Percentiles rank a stretch among this genome's conserved stretches.
Evolutionary conservation across 305 asterid species (phyloP).

Genomic region (Coffea humblotiana): DNA sequence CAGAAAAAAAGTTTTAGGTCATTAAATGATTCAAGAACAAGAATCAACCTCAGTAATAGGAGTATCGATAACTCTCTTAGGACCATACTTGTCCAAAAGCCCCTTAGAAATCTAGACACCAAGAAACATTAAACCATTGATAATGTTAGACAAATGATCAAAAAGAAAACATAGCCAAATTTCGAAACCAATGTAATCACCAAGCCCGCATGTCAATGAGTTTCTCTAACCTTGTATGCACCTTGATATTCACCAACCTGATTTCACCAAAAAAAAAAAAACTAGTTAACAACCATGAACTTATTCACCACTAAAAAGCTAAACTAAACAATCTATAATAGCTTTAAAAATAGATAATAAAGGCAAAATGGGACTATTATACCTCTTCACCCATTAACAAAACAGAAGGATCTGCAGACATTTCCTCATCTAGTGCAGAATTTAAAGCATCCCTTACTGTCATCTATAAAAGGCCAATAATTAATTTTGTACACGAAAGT

Average conservation of each 20-base stretch:
- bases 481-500: background rate
- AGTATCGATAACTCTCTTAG: constrained; percentile 79
- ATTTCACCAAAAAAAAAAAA: constrained; percentile 1
- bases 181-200: background rate
- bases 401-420: constrained; percentile 90
- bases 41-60: constrained; percentile 87
- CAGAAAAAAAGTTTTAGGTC: background rate
- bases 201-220: constrained; percentile 6
- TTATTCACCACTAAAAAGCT: background rate
- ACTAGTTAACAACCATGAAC: constrained; percentile 20
- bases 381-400: constrained; percentile 98
- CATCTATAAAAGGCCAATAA: constrained; percentile 49
- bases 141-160: background rate
- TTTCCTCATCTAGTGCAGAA: constrained; percentile 94
- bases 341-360: background rate
- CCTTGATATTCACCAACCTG: constrained; percentile 99
- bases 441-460: constrained; percentile 90
- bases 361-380: background rate
- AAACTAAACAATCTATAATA: background rate
- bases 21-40: constrained; percentile 8
- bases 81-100: constrained; percentile 85
- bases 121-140: constrained; percentile 9
- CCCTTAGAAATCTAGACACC: constrained; percentile 65
- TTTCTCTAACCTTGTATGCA: constrained; percentile 77
- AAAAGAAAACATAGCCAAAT: background rate